Evolutionary conservation across 192 early-diverging fungal species (phyloP).

Genomic region (Gaertneriomyces semiglobifer): DNA sequence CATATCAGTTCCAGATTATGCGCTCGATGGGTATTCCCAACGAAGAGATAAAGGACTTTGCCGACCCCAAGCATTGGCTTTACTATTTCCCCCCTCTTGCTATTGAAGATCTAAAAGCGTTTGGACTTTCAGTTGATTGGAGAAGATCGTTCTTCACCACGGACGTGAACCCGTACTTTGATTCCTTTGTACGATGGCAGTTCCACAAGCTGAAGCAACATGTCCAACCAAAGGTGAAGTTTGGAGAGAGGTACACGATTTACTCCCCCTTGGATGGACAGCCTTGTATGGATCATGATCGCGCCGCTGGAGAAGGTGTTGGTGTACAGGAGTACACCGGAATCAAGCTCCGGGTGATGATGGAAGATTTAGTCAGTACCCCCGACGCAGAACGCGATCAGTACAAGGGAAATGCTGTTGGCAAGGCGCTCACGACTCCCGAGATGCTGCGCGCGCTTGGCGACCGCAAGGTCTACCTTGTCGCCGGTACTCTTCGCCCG

Average conservation of each 20-base stretch:
- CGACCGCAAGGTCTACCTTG: constrained; percentile 79
- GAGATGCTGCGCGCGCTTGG: constrained; percentile 63
- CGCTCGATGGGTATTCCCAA: constrained; percentile 76
- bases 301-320: constrained; percentile 86
- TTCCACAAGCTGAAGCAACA: constrained; percentile 80
- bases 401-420: constrained; percentile 55
- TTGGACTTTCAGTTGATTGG: constrained; percentile 77
- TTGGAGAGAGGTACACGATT: constrained; percentile 95
- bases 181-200: constrained; percentile 97
- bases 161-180: constrained; percentile 96
- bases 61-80: constrained; percentile 87
- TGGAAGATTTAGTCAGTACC: constrained; percentile 41
- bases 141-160: constrained; percentile 97
- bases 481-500: constrained; percentile 93
- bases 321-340: constrained; percentile 94
- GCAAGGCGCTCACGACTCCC: constrained; percentile 32
- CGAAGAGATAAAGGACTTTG: constrained; percentile 90
- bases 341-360: constrained; percentile 83
- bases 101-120: constrained; percentile 72
- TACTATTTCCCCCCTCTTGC: constrained; percentile 90
- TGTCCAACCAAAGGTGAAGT: constrained; percentile 74
- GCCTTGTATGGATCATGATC: constrained; percentile 99
- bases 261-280: constrained; percentile 93
- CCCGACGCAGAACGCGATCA: constrained; percentile 33
- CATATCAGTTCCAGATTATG: constrained; percentile 99